These are phyloP conservation scores for Coemansia sp. DNA, from an alignment of 192 early-diverging fungal genomes.

Conservation along the genomic window DNA sequence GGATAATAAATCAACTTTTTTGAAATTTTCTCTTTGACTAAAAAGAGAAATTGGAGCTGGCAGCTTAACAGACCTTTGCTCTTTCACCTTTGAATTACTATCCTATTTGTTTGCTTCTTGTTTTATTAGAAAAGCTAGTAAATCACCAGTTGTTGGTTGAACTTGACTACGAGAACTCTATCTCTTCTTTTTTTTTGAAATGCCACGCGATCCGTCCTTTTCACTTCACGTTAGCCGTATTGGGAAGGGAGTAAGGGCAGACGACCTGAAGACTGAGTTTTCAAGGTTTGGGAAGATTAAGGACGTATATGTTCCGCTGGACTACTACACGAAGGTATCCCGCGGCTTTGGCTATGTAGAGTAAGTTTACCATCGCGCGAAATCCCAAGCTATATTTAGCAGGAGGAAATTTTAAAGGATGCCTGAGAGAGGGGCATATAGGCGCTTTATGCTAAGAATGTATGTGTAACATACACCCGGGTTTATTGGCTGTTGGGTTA, in stretches of 20 bases:
- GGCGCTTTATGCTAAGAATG: not conserved
- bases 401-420: not conserved
- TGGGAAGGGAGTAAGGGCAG: constrained; percentile 33
- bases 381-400: not conserved
- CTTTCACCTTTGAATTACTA: not conserved
- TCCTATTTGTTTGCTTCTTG: not conserved
- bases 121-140: not conserved
- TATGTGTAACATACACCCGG: not conserved
- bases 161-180: not conserved
- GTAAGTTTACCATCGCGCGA: constrained; percentile 18
- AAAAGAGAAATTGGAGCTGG: not conserved
- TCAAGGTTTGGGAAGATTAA: constrained; percentile 49
- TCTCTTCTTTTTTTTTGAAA: constrained; percentile 12
- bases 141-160: not conserved
- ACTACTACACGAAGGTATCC: constrained; percentile 50
- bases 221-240: constrained; percentile 54
- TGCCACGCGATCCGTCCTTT: constrained; percentile 53
- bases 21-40: not conserved
- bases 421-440: not conserved
- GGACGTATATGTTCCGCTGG: constrained; percentile 49
- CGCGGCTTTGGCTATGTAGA: constrained; percentile 55
- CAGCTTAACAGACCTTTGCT: not conserved
- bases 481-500: not conserved
- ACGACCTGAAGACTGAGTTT: constrained; percentile 37
- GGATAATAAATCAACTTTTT: not conserved